Evolutionary conservation across 768 basidiomycete species (phyloP), one percentile per base, ranked within the genome.

Genomic region (Termitomyces sp.): DNA sequence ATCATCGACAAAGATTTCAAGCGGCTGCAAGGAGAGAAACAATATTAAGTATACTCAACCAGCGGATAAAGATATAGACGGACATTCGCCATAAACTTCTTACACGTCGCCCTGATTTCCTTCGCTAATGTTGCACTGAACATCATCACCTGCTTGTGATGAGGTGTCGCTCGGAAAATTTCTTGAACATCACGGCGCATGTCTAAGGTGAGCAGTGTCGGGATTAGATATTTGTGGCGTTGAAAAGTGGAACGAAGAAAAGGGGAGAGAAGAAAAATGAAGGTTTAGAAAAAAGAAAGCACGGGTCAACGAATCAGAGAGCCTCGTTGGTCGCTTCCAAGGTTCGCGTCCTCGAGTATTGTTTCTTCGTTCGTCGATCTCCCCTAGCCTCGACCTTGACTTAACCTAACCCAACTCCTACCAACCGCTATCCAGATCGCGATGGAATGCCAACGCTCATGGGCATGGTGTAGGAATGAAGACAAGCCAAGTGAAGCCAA

Each of bases 141-240:
- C 97, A 99, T 99, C 97, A 99, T 99, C 63, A 99, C 97, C 81
- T 99, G 96, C 79, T 99, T 99, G 83, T 97, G 94, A 73, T 97
- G 96, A 48, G 97, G 97, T 18, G 97, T 98, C 16, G 93, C 84
- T 65, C 96, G 89, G 84, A 98, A 99, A 66, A 99, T 98, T 78
- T 99, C 97, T 85, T 99, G 97, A 60, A 99, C 96, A 70, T 99
- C 97, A 68, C 97, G 93, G 78, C 97, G 96, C 97, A 99, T 99
- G 88, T 98, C 97, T 99, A 84, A 47, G 52, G 74, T 80, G 77
- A 78, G 77, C 77, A 81, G 75, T 79, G 81, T 80, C 78, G 82
- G 70, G 68, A 84, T 86, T 81, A 87, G 84, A 85, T 78, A 52
- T 44, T 59, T 57, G 74, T 72, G 68, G 67, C 71, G 67, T 75